A percentile compares a stretch with the other conserved stretches of the same genome.
These are phyloP conservation scores for Ananas comosus DNA, from an alignment of 176 grass and related monocot species.

Conservation along the genomic window DNA sequence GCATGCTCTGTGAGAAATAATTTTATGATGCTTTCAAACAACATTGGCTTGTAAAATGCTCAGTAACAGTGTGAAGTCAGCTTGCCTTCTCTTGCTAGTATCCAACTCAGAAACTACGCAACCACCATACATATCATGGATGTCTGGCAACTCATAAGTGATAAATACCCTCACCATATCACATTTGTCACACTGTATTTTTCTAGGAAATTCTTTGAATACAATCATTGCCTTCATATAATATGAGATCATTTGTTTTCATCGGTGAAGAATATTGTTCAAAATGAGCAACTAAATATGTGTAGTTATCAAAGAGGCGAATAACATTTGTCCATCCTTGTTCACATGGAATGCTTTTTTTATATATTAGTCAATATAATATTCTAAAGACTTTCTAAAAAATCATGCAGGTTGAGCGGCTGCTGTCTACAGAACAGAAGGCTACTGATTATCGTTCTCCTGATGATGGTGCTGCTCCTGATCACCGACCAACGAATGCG, in stretches of 20 bases:
- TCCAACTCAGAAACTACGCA: too few relatives aligned
- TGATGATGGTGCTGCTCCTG: conserved; percentile 87
- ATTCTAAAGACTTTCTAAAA: conserved; percentile 9
- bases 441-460: conserved; percentile 80
- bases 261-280: background rate
- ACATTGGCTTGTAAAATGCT: background rate
- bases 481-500: conserved; percentile 94
- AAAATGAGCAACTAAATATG: background rate
- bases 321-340: too few relatives aligned
- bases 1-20: background rate
- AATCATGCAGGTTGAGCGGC: conserved; percentile 70
- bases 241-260: too few relatives aligned
- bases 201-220: too few relatives aligned
- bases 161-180: too few relatives aligned
- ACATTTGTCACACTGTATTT: too few relatives aligned
- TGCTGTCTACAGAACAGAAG: conserved; percentile 94
- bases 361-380: too few relatives aligned
- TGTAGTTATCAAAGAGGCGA: too few relatives aligned
- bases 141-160: too few relatives aligned
- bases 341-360: too few relatives aligned
- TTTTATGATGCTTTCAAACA: background rate
- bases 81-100: background rate
- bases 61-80: background rate
- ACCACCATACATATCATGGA: too few relatives aligned
- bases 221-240: too few relatives aligned